Evolutionary conservation across 768 basidiomycete species (phyloP).

Genomic region (Crassisporium funariophilum): DNA sequence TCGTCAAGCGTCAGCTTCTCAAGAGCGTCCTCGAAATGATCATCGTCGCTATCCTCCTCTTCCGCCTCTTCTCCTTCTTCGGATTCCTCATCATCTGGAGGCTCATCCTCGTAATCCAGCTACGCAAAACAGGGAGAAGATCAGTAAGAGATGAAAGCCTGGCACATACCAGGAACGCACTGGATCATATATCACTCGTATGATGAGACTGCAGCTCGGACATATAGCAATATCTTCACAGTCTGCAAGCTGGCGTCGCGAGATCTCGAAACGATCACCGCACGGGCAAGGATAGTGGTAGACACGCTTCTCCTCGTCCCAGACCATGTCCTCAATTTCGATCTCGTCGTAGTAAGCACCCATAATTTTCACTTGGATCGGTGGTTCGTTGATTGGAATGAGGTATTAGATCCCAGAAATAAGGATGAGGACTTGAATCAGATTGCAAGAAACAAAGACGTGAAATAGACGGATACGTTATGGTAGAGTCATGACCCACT

Average conservation of each 20-base stretch:
- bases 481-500: no score
- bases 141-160: slow-evolving; percentile 10
- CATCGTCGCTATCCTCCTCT: slow-evolving; percentile 44
- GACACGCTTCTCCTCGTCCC: slow-evolving; percentile 80
- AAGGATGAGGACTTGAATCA: no score
- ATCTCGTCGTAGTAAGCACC: slow-evolving; percentile 94
- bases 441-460: no score
- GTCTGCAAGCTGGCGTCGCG: slow-evolving; percentile 77
- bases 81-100: slow-evolving; percentile 52
- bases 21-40: slow-evolving; percentile 65
- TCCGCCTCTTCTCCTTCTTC: slow-evolving; percentile 43
- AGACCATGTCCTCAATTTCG: slow-evolving; percentile 95
- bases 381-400: no score
- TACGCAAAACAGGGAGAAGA: slow-evolving; percentile 28
- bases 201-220: slow-evolving; percentile 93
- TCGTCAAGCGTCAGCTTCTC: slow-evolving; percentile 58
- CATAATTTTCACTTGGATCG: no score
- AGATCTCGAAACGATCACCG: slow-evolving; percentile 97
- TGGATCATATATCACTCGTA: slow-evolving; percentile 92
- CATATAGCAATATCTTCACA: slow-evolving; percentile 96
- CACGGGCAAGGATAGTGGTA: slow-evolving; percentile 98
- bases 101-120: slow-evolving; percentile 86
- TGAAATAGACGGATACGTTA: no score
- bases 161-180: slow-evolving; percentile 50
- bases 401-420: no score